Evolutionary conservation across 2,329 filamentous ascomycete genomes (phyloP), one percentile per base, ranked within the genome.

Genomic region (Epichloe aotearoae): DNA sequence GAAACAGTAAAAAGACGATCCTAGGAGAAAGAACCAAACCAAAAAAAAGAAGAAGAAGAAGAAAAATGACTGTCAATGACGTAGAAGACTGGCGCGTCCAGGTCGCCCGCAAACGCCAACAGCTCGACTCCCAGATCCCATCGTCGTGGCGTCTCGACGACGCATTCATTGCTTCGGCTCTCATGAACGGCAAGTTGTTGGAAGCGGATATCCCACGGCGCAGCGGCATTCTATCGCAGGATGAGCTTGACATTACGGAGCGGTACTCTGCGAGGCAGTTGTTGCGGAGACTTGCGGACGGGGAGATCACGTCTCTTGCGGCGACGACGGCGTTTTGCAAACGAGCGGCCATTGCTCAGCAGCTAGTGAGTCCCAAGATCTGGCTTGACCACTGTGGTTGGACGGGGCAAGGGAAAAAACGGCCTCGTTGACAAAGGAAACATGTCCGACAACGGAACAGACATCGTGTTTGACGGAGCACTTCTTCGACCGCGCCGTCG

Each of bases 201-300:
- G 51, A 44, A 15, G 30, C 57, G 17, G 54, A 55, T 8, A 51
- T 59, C 5, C 52, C 53, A 4, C 53, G 52, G 15, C 52, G 51
- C 12, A 58, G 53, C 46, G 70, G 71, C 0, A 60, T 76, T 4
- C 58, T 76, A 1, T 67, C 66, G 0, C 50, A 62, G 0, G 48
- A 58, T 5, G 73, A 76, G 56, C 55, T 74, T 8, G 63, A 64
- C 11, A 71, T 76, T 36, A 76, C 74, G 0, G 68, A 72, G 47
- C 59, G 63, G 6, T 67, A 69, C 51, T 65, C 68, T 50, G 66
- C 65, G 1, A 57, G 62, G 8, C 59, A 56, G 6, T 61, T 75
- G 26, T 61, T 69, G 0, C 58, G 59, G 38, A 64, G 61, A 15
- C 65, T 73, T 19, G 62, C 64, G 0, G 46, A 50, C 10, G 59